A percentile compares a stretch with the other conserved stretches of the same genome.
Evolutionary conservation across 495 filamentous ascomycete genomes (phyloP).

Genomic region (Gamarada debralockiae): DNA sequence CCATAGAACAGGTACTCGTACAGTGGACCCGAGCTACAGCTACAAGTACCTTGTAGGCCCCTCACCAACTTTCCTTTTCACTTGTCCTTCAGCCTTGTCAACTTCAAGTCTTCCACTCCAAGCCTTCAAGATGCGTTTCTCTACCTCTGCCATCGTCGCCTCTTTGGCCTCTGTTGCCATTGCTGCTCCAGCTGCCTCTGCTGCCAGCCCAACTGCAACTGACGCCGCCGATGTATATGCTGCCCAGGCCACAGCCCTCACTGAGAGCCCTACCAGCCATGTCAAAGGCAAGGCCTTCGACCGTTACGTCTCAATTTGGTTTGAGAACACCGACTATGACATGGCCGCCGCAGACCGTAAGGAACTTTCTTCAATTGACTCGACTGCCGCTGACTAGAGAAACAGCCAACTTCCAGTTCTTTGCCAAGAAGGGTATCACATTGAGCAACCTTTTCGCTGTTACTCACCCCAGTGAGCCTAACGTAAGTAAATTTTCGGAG

Average conservation of each 20-base stretch:
- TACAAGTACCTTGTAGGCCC: slow-evolving; percentile 18
- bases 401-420: slow-evolving; percentile 45
- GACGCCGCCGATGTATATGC: slow-evolving; percentile 19
- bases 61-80: not conserved
- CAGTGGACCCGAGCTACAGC: not conserved
- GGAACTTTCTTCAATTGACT: slow-evolving; percentile 31
- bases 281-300: slow-evolving; percentile 65
- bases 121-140: slow-evolving; percentile 21
- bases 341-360: slow-evolving; percentile 29
- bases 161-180: slow-evolving; percentile 5
- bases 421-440: slow-evolving; percentile 60
- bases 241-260: slow-evolving; percentile 33
- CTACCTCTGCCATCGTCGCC: slow-evolving; percentile 3
- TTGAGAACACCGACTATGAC: slow-evolving; percentile 66
- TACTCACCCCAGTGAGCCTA: slow-evolving; percentile 69
- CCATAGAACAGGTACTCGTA: slow-evolving; percentile 1
- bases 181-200: slow-evolving; percentile 6
- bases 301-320: slow-evolving; percentile 65
- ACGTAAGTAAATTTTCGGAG: too few species aligned
- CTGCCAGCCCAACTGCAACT: slow-evolving; percentile 22
- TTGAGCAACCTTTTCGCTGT: slow-evolving; percentile 57
- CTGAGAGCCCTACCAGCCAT: slow-evolving; percentile 50
- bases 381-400: slow-evolving; percentile 20
- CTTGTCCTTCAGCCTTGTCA: slow-evolving; percentile 3
- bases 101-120: not conserved